Evolutionary conservation across 331 rosid species (phyloP).

Genomic region (Ulmus americana): DNA sequence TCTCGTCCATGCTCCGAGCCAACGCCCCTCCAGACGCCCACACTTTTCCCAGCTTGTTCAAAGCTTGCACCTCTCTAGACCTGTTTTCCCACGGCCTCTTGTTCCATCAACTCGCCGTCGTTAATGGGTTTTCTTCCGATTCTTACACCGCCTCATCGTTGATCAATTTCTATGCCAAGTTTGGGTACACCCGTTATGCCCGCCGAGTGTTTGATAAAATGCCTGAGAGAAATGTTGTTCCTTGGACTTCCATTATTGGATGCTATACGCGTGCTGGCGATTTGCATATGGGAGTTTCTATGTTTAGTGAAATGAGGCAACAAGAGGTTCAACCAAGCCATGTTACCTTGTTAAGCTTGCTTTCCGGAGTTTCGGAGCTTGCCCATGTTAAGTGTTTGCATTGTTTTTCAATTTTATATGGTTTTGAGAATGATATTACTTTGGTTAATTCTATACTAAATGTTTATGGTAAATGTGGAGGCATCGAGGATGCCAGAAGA

Average conservation of each 20-base stretch:
- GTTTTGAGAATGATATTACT: conserved; percentile 51
- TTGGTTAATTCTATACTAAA: conserved; percentile 60
- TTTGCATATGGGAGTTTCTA: conserved; percentile 33
- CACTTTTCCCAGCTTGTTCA: conserved; percentile 76
- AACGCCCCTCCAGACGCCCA: conserved; percentile 56
- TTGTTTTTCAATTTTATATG: conserved; percentile 51
- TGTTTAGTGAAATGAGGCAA: conserved; percentile 51
- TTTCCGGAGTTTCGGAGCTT: conserved; percentile 46
- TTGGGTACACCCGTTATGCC: conserved; percentile 36
- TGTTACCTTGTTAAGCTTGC: conserved; percentile 59
- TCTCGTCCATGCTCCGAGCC: conserved; percentile 46
- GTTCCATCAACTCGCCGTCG: conserved; percentile 51
- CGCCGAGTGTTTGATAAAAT: conserved; percentile 61
- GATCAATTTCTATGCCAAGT: conserved; percentile 55
- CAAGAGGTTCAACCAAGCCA: conserved; percentile 58
- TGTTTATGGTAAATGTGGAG: conserved; percentile 65
- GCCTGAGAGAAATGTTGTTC: conserved; percentile 76
- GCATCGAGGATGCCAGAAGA: conserved; percentile 49
- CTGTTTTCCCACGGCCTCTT: conserved; percentile 41
- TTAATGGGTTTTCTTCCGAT: conserved; percentile 53
- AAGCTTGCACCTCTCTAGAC: conserved; percentile 64
- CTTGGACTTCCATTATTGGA: conserved; percentile 88
- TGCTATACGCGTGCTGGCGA: conserved; percentile 46
- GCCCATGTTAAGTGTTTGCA: conserved; percentile 57
- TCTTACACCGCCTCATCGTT: conserved; percentile 64